A percentile compares a stretch with the other conserved stretches of the same genome.
phyloP scores from a whole-genome alignment of 768 basidiomycete species.

The Tulasnella sp. region DNA sequence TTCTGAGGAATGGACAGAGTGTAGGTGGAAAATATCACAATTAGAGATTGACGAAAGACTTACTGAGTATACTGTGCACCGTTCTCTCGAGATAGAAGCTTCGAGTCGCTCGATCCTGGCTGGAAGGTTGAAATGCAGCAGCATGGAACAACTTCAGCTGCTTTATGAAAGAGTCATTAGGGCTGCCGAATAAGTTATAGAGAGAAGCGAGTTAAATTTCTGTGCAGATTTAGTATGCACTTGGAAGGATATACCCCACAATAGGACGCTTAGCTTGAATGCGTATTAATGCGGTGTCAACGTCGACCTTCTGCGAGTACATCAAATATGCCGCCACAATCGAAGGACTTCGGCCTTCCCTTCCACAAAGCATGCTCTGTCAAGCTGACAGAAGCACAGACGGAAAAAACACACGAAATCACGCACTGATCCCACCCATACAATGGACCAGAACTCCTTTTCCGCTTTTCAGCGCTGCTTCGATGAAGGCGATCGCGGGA shows the following conservation, averaged over 20 bases:
- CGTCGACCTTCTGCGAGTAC: constrained; percentile 54
- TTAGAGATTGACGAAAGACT: too few species aligned
- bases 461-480: constrained; percentile 64
- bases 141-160: constrained; percentile 76
- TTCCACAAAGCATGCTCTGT: background rate
- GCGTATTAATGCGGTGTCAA: constrained; percentile 56
- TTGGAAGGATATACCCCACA: constrained; percentile 51
- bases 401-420: constrained; percentile 23
- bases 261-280: constrained; percentile 58
- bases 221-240: background rate
- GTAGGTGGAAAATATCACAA: too few species aligned
- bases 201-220: background rate
- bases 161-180: constrained; percentile 73
- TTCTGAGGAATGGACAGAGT: too few species aligned
- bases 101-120: constrained; percentile 58
- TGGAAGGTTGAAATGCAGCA: constrained; percentile 59
- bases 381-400: too few species aligned
- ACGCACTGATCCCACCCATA: constrained; percentile 77
- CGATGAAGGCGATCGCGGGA: constrained; percentile 74
- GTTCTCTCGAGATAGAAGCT: constrained; percentile 79
- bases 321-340: constrained; percentile 86
- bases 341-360: constrained; percentile 68
- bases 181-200: constrained; percentile 40
- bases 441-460: constrained; percentile 83
- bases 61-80: constrained; percentile 70